Evolutionary conservation across 179 eudicot species (phyloP), one percentile per base, ranked within the genome.

Genomic region (Silene noctiflora): DNA sequence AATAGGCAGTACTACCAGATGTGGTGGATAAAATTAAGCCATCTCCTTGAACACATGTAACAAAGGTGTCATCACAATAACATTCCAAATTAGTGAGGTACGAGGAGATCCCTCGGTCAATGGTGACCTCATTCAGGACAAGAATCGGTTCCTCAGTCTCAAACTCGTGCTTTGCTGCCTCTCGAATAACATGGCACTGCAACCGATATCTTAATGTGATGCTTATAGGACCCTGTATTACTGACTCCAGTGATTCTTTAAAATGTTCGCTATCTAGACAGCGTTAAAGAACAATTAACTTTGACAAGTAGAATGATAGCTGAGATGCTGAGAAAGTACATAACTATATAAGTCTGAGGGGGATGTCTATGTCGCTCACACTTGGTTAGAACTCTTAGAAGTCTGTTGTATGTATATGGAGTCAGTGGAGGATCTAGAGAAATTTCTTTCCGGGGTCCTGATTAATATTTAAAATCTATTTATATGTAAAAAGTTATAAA

Each of bases 1-100:
- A 95, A 85, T 95, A 95, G 10, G 99, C 99, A 33, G 99, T 95
- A 80, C 99, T 95, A 48, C 99, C 99, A 75, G 99, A 92, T 21
- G 98, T 89, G 21, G 98, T 96, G 48, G 98, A 91, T 79, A 96
- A 80, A 39, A 96, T 96, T 75, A 96, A 81, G 29, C 99, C 99
- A 73, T 96, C 99, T 56, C 99, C 99, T 90, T 96, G 99, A 33
- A 96, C 98, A 13, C 89, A 81, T 1, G 99, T 96, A 75, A 96
- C 96, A 55, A 96, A 96, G 22, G 89, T 86, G 81, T 90, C 82
- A 80, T 96, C 99, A 22, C 94, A 90, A 56, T 93, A 96, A 87
- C 99, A 96, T 78, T 93, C 98, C 59, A 96, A 81, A 80, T 96
- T 93, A 69, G 99, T 91, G 72, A 93, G 98, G 77, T 81, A 93